Percentiles rank a stretch among this genome's conserved stretches.
Evolutionary conservation across 2,329 filamentous ascomycete species (phyloP).

Genomic region (Aureobasidium sp.): DNA sequence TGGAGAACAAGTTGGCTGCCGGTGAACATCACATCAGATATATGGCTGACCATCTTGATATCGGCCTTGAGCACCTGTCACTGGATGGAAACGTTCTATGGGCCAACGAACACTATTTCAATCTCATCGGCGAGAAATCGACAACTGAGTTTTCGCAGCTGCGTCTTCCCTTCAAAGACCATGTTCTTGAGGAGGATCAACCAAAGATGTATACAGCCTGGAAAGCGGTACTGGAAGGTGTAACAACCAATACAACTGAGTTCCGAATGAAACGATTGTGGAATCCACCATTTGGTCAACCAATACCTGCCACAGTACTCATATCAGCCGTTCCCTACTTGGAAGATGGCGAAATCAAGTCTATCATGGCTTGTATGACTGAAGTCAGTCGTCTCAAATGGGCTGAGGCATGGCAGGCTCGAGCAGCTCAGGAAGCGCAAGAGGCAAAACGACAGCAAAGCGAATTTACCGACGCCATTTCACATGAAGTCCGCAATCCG

Average conservation of each 20-base stretch:
- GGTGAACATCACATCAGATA: slow-evolving; percentile 14
- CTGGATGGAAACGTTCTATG: slow-evolving; percentile 14
- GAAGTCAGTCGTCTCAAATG: slow-evolving; percentile 11
- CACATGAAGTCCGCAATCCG: slow-evolving; percentile 40
- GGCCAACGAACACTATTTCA: slow-evolving; percentile 18
- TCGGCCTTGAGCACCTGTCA: slow-evolving; percentile 14
- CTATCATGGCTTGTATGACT: slow-evolving; percentile 14
- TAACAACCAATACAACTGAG: slow-evolving; percentile 36
- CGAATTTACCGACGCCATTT: slow-evolving; percentile 32
- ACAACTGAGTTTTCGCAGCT: slow-evolving; percentile 22
- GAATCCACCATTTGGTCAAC: neutral
- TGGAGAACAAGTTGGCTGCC: slow-evolving; percentile 8
- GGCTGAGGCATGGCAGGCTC: slow-evolving; percentile 25
- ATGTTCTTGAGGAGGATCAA: slow-evolving; percentile 33
- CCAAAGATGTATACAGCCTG: slow-evolving; percentile 33
- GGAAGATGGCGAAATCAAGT: slow-evolving; percentile 8
- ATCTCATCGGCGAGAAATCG: slow-evolving; percentile 19
- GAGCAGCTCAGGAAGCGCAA: slow-evolving; percentile 29
- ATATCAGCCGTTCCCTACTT: slow-evolving; percentile 9
- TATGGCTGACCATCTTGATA: slow-evolving; percentile 15
- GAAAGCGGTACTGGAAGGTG: slow-evolving; percentile 30
- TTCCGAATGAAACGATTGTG: slow-evolving; percentile 25
- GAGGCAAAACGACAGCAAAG: slow-evolving; percentile 31
- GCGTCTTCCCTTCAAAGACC: slow-evolving; percentile 37
- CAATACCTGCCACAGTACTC: neutral